Conservation (phyloP, 179 eudicot genomes). For the Gypsophila paniculata region DNA sequence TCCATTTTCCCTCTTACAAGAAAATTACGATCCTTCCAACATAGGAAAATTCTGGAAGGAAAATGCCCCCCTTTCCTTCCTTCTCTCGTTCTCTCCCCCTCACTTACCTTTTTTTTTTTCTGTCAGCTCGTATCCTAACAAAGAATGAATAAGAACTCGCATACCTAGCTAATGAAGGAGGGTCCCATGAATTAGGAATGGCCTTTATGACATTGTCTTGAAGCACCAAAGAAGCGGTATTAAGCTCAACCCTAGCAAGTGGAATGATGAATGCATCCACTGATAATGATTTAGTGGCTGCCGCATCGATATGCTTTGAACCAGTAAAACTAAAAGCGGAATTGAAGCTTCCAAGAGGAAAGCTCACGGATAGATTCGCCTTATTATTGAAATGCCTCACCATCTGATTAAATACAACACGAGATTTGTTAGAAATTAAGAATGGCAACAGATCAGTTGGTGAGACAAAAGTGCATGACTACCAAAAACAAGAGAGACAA, state of each 20-base stretch:
- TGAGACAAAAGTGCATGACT: too few relatives aligned
- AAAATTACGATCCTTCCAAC: too few relatives aligned
- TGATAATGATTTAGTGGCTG: conserved; percentile 67
- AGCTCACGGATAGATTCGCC: conserved; percentile 47
- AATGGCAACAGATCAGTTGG: conserved; percentile 3
- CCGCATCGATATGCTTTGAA: conserved; percentile 61
- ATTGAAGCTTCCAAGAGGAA: conserved; percentile 88
- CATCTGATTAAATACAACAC: conserved; percentile 50
- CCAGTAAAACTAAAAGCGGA: conserved; percentile 84
- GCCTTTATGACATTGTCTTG: conserved; percentile 62
- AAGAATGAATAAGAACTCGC: background rate
- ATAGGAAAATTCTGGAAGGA: too few relatives aligned
- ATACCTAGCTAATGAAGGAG: conserved; percentile 79
- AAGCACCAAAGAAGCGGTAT: conserved; percentile 41
- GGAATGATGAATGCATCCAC: conserved; percentile 69
- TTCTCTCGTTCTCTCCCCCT: too few relatives aligned
- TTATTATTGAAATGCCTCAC: conserved; percentile 68
- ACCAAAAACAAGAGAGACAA: background rate
- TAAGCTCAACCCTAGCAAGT: conserved; percentile 59
- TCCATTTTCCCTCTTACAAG: too few relatives aligned
- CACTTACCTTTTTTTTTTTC: too few relatives aligned
- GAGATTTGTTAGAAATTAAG: conserved; percentile 16
- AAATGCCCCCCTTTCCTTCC: too few relatives aligned
- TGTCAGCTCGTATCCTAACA: too few relatives aligned
- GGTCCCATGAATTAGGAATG: conserved; percentile 79